phyloP scores from a whole-genome alignment of 495 filamentous ascomycete genomes.

The Hypoxylon fuscum region DNA sequence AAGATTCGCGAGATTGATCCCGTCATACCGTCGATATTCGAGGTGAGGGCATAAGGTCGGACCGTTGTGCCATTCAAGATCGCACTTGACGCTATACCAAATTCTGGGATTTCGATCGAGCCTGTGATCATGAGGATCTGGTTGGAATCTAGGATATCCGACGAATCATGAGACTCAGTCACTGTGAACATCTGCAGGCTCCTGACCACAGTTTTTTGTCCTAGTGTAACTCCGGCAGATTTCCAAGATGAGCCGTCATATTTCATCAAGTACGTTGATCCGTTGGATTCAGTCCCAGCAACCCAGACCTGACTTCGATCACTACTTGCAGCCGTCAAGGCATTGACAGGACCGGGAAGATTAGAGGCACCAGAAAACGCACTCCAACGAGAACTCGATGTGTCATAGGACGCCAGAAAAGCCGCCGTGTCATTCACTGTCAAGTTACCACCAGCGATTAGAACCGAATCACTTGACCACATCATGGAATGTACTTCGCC shows the following conservation, averaged over 20 bases:
- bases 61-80: slow-evolving; percentile 84
- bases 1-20: slow-evolving; percentile 75
- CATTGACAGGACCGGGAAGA: slow-evolving; percentile 82
- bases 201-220: slow-evolving; percentile 70
- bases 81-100: slow-evolving; percentile 84
- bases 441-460: slow-evolving; percentile 82
- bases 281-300: slow-evolving; percentile 71
- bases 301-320: slow-evolving; percentile 81
- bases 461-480: slow-evolving; percentile 74
- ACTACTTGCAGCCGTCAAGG: slow-evolving; percentile 73
- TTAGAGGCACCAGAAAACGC: slow-evolving; percentile 67
- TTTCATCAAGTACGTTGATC: slow-evolving; percentile 78
- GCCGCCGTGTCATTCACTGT: slow-evolving; percentile 66
- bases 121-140: slow-evolving; percentile 85
- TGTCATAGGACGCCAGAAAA: slow-evolving; percentile 78
- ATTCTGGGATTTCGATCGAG: slow-evolving; percentile 74
- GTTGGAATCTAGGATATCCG: slow-evolving; percentile 67
- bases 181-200: slow-evolving; percentile 83
- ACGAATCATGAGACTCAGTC: slow-evolving; percentile 69
- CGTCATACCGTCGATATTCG: slow-evolving; percentile 64
- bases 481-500: slow-evolving; percentile 75
- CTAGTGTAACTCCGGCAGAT: slow-evolving; percentile 66
- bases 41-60: slow-evolving; percentile 81
- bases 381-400: slow-evolving; percentile 69
- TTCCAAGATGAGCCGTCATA: slow-evolving; percentile 68